Percentiles rank a stretch among this genome's conserved stretches.
phyloP scores from a whole-genome alignment of 1,284 basidiomycete species.

The Phlebopus sp. region DNA sequence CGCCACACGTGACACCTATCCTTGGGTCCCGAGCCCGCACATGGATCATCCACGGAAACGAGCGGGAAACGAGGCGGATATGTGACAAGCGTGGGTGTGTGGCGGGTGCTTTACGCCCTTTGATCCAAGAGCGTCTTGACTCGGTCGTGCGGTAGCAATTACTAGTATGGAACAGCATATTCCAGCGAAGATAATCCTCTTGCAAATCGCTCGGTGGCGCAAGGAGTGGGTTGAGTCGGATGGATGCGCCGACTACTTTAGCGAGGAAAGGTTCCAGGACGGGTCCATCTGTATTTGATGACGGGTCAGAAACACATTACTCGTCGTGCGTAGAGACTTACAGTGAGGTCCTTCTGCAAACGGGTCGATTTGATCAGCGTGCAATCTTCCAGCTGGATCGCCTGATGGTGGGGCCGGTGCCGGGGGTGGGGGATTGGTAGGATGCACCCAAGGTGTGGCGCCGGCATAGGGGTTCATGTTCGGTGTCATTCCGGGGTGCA shows the following conservation, averaged over 20 bases:
- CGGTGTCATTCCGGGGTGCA: background rate
- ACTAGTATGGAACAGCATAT: constrained; percentile 65
- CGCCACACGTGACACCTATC: constrained; percentile 69
- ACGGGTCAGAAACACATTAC: constrained; percentile 10
- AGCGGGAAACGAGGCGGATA: constrained; percentile 49
- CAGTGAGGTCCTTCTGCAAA: constrained; percentile 33
- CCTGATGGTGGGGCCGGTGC: constrained; percentile 20
- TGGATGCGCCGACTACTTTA: constrained; percentile 43
- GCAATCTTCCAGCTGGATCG: constrained; percentile 28
- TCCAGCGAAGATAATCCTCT: constrained; percentile 63
- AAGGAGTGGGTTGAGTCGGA: constrained; percentile 62
- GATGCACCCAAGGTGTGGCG: constrained; percentile 29
- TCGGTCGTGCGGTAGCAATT: constrained; percentile 63
- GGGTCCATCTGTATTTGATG: constrained; percentile 56
- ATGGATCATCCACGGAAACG: constrained; percentile 59
- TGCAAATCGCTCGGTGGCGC: constrained; percentile 45
- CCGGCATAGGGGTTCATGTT: constrained; percentile 18
- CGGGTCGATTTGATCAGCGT: constrained; percentile 25
- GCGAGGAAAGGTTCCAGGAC: constrained; percentile 63
- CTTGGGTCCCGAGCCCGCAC: constrained; percentile 47
- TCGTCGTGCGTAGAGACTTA: constrained; percentile 12
- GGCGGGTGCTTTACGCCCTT: constrained; percentile 66
- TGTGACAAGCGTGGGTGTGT: constrained; percentile 64
- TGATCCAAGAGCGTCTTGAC: constrained; percentile 60
- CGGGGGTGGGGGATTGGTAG: constrained; percentile 23